Evolutionary conservation across 2,329 filamentous ascomycete species (phyloP), one percentile per base, ranked within the genome.

Genomic region (Fonsecaea monophora): DNA sequence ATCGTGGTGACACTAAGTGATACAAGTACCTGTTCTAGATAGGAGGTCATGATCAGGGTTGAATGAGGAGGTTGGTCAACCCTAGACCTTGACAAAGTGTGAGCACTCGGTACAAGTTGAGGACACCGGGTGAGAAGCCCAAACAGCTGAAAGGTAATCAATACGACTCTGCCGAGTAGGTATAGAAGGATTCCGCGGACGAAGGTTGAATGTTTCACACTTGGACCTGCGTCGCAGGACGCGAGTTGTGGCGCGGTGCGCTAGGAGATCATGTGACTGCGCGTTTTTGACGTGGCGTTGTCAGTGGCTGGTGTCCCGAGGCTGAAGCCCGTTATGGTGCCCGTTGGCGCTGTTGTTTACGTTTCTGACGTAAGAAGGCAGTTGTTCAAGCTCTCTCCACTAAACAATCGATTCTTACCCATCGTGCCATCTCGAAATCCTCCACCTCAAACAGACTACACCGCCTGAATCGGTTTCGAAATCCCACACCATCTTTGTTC

Each of bases 321-420:
- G 45, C 45, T 30, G 45, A 8, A 3, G 45, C 8, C 18, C 18
- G 45, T 61, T 32, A 6, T 32, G 30, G 30, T 32, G 30, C 30
- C 30, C 30, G 30, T 32, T 32, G 30, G 30, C 30, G 30, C 30
- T 32, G 30, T 32, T 61, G 59, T 61, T 61, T 42, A 61, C 45
- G 25, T 61, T 48, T 4, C 34, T 61, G 42, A 32, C 59, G 32
- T 34, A 61, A 61, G 42, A 30, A 25, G 57, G 48, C 18, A 35
- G 8, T 10, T 10, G 45, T 50, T 21, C 45, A 60, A 60, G 57
- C 57, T 53, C 45, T 61, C 59, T 61, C 59, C 59, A 53, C 59
- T 34, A 54, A 61, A 60, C 42, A 50, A 21, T 60, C 45, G 30
- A 60, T 13, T 45, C 45, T 50, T 6, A 21, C 18, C 37, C 21